These are phyloP conservation scores for Pouteria glomerata DNA, from an alignment of 148 eudicot genomes.

Conservation along the genomic window DNA sequence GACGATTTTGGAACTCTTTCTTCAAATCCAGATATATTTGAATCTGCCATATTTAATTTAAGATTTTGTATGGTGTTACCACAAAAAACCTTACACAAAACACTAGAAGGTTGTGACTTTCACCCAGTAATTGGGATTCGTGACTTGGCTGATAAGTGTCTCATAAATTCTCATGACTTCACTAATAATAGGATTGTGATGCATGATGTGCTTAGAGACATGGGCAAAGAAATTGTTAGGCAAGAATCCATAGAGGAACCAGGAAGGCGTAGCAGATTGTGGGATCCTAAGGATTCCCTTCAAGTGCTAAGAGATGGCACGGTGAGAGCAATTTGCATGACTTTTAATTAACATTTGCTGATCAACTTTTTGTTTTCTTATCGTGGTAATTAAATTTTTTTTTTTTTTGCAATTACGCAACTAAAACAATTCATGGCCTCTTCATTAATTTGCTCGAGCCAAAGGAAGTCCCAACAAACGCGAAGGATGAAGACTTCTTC, in stretches of 20 bases:
- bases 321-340: not conserved
- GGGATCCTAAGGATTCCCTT: not conserved
- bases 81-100: no score
- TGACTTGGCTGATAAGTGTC: not conserved
- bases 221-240: slow-evolving; percentile 2
- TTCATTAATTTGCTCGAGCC: no score
- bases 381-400: no score
- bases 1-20: no score
- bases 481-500: no score
- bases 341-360: no score
- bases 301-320: not conserved
- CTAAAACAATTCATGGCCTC: not conserved
- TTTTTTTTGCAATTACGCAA: not conserved
- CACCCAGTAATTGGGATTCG: not conserved
- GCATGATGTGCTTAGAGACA: not conserved
- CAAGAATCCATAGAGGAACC: slow-evolving; percentile 4
- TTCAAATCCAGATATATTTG: no score
- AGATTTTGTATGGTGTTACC: no score
- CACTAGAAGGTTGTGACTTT: not conserved
- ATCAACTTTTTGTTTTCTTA: no score
- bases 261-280: slow-evolving; percentile 7
- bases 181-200: not conserved
- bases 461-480: no score
- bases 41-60: no score
- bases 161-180: not conserved